Conservation (phyloP, 2,329 filamentous ascomycete species). For the Sclerotinia trifoliorum region DNA sequence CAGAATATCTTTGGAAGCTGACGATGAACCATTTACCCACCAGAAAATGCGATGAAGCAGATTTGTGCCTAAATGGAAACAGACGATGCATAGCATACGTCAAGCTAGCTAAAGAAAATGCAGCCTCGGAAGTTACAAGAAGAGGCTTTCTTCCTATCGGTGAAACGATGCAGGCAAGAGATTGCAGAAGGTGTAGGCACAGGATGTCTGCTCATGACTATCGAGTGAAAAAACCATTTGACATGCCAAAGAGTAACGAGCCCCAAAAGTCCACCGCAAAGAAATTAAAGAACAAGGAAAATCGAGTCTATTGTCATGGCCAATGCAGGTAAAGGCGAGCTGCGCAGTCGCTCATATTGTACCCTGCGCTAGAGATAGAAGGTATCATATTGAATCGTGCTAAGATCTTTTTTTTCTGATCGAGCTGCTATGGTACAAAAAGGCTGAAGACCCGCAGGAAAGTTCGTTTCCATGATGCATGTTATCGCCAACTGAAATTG, state of each 20-base stretch:
- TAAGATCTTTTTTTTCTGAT: constrained; percentile 38
- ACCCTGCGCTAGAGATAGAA: constrained; percentile 37
- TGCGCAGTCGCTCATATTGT: constrained; percentile 39
- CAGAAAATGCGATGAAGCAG: constrained; percentile 7
- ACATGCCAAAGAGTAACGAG: constrained; percentile 27
- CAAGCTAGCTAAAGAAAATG: constrained; percentile 21
- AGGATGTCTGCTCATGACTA: constrained; percentile 35
- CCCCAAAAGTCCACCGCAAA: constrained; percentile 30
- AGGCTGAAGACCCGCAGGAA: constrained; percentile 32
- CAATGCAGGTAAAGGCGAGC: constrained; percentile 38
- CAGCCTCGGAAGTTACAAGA: constrained; percentile 19
- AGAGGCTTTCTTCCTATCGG: constrained; percentile 18
- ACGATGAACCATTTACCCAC: constrained; percentile 15
- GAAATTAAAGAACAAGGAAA: constrained; percentile 29
- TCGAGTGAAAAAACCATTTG: constrained; percentile 34
- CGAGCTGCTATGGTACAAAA: constrained; percentile 40
- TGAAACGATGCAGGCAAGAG: constrained; percentile 23
- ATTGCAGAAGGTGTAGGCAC: constrained; percentile 34
- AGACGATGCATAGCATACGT: constrained; percentile 15
- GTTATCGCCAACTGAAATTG: constrained; percentile 34
- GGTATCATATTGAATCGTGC: constrained; percentile 36
- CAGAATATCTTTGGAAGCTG: constrained; percentile 10
- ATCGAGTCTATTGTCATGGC: constrained; percentile 34
- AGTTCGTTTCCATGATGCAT: constrained; percentile 36
- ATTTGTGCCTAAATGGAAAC: constrained; percentile 18